These are phyloP conservation scores for Sarocladium kiliense DNA, from an alignment of 2,329 filamentous ascomycete species.

Conservation along the genomic window DNA sequence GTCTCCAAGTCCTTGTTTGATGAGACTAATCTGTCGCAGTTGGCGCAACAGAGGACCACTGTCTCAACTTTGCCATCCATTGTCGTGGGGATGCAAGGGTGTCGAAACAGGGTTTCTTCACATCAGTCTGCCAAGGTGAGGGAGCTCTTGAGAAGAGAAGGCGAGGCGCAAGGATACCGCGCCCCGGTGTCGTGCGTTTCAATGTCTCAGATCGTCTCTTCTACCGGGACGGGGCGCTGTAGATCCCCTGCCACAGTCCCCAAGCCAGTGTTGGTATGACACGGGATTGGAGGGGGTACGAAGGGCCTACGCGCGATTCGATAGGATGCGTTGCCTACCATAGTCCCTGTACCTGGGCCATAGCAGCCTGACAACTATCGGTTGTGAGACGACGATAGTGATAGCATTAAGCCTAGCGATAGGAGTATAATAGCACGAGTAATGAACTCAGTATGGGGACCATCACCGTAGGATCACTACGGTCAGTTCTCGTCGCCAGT, in stretches of 20 bases:
- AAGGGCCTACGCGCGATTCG: not conserved
- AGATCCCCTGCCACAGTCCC: not conserved
- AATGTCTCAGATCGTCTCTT: conserved; percentile 6
- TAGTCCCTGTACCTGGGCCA: not conserved
- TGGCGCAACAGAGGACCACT: not conserved
- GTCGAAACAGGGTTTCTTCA: conserved; percentile 1
- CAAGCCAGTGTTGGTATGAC: not conserved
- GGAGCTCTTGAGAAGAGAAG: not conserved
- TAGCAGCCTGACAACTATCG: not conserved
- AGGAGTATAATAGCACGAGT: no score
- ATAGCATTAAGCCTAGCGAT: not conserved
- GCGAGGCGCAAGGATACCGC: not conserved
- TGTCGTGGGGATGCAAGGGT: not conserved
- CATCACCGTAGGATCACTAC: no score
- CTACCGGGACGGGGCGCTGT: not conserved
- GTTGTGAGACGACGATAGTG: not conserved
- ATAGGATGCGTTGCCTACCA: not conserved
- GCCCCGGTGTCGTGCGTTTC: not conserved
- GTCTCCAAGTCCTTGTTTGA: not conserved
- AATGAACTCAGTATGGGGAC: no score
- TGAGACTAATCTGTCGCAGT: not conserved
- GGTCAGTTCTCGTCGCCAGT: not conserved
- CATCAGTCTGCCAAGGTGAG: not conserved
- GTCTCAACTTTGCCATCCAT: not conserved
- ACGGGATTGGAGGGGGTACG: not conserved